These are phyloP conservation scores for Hypoxylon fuscum DNA, from an alignment of 495 filamentous ascomycete genomes.

Conservation along the genomic window DNA sequence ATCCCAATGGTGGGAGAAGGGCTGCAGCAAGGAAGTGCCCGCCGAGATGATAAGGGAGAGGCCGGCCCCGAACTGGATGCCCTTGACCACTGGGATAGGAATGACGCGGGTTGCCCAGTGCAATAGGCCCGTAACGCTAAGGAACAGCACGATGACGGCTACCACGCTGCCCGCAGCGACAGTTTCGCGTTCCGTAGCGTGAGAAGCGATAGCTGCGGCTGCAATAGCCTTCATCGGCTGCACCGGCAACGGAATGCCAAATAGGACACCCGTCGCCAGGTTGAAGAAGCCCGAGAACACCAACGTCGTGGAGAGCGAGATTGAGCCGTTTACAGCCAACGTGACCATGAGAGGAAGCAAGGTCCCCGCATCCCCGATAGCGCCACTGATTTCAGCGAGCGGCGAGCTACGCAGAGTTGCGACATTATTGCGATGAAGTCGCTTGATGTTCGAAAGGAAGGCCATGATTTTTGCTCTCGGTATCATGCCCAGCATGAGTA, in stretches of 20 bases:
- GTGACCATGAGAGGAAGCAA: conserved; percentile 89
- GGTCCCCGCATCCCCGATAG: conserved; percentile 90
- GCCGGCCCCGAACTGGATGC: conserved; percentile 92
- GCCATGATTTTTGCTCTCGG: conserved; percentile 24
- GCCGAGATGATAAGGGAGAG: conserved; percentile 80
- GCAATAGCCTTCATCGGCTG: conserved; percentile 93
- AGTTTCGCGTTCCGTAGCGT: conserved; percentile 71
- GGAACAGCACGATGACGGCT: conserved; percentile 71
- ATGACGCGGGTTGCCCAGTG: conserved; percentile 73
- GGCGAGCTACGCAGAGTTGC: conserved; percentile 59
- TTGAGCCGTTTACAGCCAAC: conserved; percentile 74
- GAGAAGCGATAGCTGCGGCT: conserved; percentile 78
- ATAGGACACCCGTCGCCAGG: conserved; percentile 78
- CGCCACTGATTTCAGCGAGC: conserved; percentile 85
- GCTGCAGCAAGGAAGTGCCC: conserved; percentile 67
- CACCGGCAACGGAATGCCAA: conserved; percentile 87
- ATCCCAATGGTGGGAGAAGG: conserved; percentile 61
- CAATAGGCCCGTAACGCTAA: conserved; percentile 79
- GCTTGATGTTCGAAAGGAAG: conserved; percentile 42
- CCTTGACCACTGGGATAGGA: conserved; percentile 87
- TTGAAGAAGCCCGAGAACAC: conserved; percentile 90
- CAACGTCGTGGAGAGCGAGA: conserved; percentile 83
- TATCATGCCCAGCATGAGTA: not conserved
- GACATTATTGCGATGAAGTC: conserved; percentile 56
- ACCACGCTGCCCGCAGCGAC: conserved; percentile 84